Evolutionary conservation across 805 yeast species (phyloP), one percentile per base, ranked within the genome.

Genomic region (Saccharomycopsis lassenensis): DNA sequence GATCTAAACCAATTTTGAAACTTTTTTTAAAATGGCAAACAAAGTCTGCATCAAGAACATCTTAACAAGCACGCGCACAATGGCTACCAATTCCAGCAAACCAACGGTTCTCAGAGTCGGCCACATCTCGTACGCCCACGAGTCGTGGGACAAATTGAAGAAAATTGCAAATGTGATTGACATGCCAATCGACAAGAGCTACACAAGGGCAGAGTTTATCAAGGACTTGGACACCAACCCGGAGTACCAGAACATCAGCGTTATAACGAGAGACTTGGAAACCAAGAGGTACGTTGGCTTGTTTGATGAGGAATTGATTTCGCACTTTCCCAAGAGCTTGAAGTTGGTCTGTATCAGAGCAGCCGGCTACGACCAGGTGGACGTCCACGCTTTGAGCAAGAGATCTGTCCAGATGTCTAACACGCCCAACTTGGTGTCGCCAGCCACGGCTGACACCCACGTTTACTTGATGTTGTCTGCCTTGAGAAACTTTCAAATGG

Each of bases 321-420:
- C 55, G 7, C 63, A 65, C 19, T 59, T 79, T 37, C 89, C 89
- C 3, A 38, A 55, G 1, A 52, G 73, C 0, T 62, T 79, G 5
- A 62, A 63, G 40, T 59, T 70, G 10, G 58, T 79, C 10, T 61
- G 72, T 43, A 84, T 77, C 52, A 59, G 65, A 41, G 87, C 87
- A 39, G 89, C 89, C 1, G 87, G 82, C 4, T 78, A 79, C 54
- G 89, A 79, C 51, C 85, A 78, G 55, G 61, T 78, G 29, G 82
- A 77, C 45, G 66, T 71, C 3, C 60, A 58, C 17, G 68, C 72
- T 14, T 67, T 76, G 43, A 59, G 65, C 3, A 61, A 59, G 16
- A 59, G 65, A 26, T 63, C 66, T 19, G 71, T 79, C 44, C 84
- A 76, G 53, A 64, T 79, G n/a, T 65, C 82, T 32, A 74, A 79